phyloP scores from a whole-genome alignment of 2,329 filamentous ascomycete genomes.

The Paradendryphiella salina region DNA sequence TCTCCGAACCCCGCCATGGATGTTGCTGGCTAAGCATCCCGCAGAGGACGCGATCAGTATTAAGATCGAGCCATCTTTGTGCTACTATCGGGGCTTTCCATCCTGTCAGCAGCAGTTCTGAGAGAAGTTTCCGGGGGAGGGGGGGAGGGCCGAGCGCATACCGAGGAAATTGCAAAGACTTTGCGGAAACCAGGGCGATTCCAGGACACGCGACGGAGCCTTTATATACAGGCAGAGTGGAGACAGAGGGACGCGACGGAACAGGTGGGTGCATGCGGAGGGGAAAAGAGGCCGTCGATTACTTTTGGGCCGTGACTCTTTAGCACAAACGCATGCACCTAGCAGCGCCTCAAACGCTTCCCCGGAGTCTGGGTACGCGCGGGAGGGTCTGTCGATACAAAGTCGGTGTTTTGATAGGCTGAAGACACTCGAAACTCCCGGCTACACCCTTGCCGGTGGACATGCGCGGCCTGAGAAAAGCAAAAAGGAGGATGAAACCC shows the following conservation, averaged over 20 bases:
- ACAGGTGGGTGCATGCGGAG: constrained; percentile 23
- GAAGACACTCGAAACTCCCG: constrained; percentile 13
- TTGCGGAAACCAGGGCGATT: constrained; percentile 19
- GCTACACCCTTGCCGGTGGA: constrained; percentile 6
- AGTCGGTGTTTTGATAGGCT: constrained; percentile 20
- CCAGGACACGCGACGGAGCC: constrained; percentile 15
- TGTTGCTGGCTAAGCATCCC: constrained; percentile 40
- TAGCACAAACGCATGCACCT: constrained; percentile 21
- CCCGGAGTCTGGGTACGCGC: constrained; percentile 27
- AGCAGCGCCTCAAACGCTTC: constrained; percentile 24
- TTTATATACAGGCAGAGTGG: constrained; percentile 24
- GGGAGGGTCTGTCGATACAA: constrained; percentile 9
- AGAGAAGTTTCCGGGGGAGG: constrained; percentile 11
- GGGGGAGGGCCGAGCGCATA: constrained; percentile 36
- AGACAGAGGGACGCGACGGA: constrained; percentile 16
- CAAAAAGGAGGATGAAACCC: constrained; percentile 7
- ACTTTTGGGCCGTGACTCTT: constrained; percentile 32
- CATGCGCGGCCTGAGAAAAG: constrained; percentile 10
- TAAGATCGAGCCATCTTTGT: constrained; percentile 36
- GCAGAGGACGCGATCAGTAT: constrained; percentile 29
- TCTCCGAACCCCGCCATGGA: constrained; percentile 44
- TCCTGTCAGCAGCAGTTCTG: constrained; percentile 29
- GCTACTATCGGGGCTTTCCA: constrained; percentile 25
- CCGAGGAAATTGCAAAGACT: constrained; percentile 31
- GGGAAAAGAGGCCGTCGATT: constrained; percentile 31